Percentiles rank a stretch among this genome's conserved stretches.
Evolutionary conservation across 371 early-diverging fungal genomes (phyloP).

Genomic region (Mortierella sp.): DNA sequence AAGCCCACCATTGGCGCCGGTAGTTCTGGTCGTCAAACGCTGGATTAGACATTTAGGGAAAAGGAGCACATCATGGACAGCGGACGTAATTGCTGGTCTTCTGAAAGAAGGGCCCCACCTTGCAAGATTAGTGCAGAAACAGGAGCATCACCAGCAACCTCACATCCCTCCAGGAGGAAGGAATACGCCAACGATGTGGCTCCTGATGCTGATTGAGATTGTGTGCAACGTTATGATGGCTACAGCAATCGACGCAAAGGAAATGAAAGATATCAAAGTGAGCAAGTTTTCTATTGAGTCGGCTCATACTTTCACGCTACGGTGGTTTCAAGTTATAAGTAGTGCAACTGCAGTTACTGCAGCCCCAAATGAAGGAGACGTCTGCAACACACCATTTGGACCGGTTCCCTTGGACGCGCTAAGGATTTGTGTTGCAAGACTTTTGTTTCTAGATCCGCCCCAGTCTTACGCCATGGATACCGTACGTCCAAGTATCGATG

Average conservation of each 20-base stretch:
- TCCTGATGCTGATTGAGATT: slow-evolving; percentile 44
- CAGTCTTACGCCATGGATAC: slow-evolving; percentile 42
- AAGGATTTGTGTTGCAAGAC: slow-evolving; percentile 29
- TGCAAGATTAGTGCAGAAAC: slow-evolving; percentile 30
- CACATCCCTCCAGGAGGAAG: slow-evolving; percentile 19
- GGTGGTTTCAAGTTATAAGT: slow-evolving; percentile 47
- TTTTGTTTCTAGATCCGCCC: slow-evolving; percentile 47
- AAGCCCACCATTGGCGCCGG: slow-evolving; percentile 39
- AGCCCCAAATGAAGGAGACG: slow-evolving; percentile 19
- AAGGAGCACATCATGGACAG: slow-evolving; percentile 36
- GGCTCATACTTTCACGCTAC: slow-evolving; percentile 41
- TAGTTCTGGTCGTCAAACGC: slow-evolving; percentile 43
- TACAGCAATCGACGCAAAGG: slow-evolving; percentile 43
- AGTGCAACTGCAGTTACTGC: neutral
- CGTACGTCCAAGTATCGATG: slow-evolving; percentile 11
- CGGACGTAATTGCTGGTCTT: slow-evolving; percentile 41
- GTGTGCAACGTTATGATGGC: slow-evolving; percentile 53
- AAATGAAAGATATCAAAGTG: slow-evolving; percentile 36
- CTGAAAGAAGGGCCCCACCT: slow-evolving; percentile 33
- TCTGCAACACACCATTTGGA: slow-evolving; percentile 46
- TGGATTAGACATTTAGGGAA: slow-evolving; percentile 54
- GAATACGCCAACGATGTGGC: slow-evolving; percentile 31
- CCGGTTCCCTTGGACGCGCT: slow-evolving; percentile 25
- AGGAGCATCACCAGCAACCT: slow-evolving; percentile 24
- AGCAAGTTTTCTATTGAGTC: slow-evolving; percentile 45